A percentile compares a stretch with the other conserved stretches of the same genome.
phyloP scores from a whole-genome alignment of 2,329 filamentous ascomycete genomes.

The Myriosclerotinia curreyana region DNA sequence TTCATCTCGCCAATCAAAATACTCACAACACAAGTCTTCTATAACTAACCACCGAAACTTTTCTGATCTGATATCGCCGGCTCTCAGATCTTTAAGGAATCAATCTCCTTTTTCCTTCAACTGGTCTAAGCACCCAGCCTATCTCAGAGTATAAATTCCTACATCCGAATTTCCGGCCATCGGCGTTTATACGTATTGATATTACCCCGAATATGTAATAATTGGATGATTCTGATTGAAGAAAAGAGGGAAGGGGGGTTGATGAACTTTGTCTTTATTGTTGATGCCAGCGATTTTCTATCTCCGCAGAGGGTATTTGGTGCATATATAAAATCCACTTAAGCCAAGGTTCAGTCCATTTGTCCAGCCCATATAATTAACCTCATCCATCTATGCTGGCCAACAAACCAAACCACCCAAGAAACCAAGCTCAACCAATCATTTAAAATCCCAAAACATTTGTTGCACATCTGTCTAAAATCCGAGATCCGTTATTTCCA shows the following conservation, averaged over 20 bases:
- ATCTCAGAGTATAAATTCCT: not conserved
- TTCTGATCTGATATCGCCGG: constrained; percentile 6
- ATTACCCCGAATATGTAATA: not conserved
- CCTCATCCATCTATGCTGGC: not conserved
- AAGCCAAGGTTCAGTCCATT: not conserved
- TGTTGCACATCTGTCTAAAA: constrained; percentile 11
- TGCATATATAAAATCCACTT: not conserved
- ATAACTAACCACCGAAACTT: constrained; percentile 7
- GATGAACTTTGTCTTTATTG: not conserved
- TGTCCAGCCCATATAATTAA: not conserved
- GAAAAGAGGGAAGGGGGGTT: not conserved
- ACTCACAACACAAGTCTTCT: not conserved
- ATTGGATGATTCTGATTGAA: not conserved
- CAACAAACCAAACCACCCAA: not conserved
- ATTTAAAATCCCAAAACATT: not conserved
- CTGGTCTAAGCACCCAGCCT: not conserved
- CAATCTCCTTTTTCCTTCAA: not conserved
- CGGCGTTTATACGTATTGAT: not conserved
- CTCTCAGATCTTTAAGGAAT: not conserved
- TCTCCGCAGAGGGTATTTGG: not conserved
- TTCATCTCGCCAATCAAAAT: constrained; percentile 10
- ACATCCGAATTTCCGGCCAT: not conserved
- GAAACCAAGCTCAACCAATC: not conserved
- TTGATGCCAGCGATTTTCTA: not conserved
- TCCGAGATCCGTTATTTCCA: constrained; percentile 9